Evolutionary conservation across 176 grass and related monocot species (phyloP), one percentile per base, ranked within the genome.

Genomic region (Oryza glaberrima): DNA sequence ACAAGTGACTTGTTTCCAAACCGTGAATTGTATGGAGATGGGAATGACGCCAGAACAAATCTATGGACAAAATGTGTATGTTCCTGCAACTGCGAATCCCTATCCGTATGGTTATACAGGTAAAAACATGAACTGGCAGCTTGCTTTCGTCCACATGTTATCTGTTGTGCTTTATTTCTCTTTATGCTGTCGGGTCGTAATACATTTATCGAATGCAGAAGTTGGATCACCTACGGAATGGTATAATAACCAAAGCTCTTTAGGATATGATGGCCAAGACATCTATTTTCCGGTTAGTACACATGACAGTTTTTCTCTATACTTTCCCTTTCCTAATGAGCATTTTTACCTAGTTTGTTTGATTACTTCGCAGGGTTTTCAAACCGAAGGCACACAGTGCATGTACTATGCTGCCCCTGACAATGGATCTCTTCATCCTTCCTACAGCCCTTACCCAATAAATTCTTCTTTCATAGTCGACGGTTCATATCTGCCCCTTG

Each of bases 191-290:
- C 25, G 63, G 20, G 25, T 77, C 75, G 4, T 60, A 84, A 52
- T 17, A 22, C 23, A 82, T 83, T 65, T 83, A 16, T 25, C 38
- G 9, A 85, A 47, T 90, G 56, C 82, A 97, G 93, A 92, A 83
- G 83, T 73, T 86, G 87, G 90, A 79, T 58, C 77, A 38, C 71
- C 89, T 67, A 81, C 86, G 88, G 90, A 92, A 75, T 96, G 96
- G 93, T 91, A 90, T 69, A 89, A 88, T 38, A 46, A 78, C 58
- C 89, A 80, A 10, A 95, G 26, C 38, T 78, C 91, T 72, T 67
- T 88, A 72, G 86, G 86, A 67, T 96, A 87, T 69, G 90, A 94
- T 63, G 83, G 86, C 73, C 96, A 91, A 88, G 96, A 96, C 82
- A 14, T 89, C 41, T 89, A 89, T 88, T 92, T 90, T 45, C 77